These are phyloP conservation scores for Saccharum hybrid DNA, from an alignment of 202 grass and related monocot genomes.

Conservation along the genomic window DNA sequence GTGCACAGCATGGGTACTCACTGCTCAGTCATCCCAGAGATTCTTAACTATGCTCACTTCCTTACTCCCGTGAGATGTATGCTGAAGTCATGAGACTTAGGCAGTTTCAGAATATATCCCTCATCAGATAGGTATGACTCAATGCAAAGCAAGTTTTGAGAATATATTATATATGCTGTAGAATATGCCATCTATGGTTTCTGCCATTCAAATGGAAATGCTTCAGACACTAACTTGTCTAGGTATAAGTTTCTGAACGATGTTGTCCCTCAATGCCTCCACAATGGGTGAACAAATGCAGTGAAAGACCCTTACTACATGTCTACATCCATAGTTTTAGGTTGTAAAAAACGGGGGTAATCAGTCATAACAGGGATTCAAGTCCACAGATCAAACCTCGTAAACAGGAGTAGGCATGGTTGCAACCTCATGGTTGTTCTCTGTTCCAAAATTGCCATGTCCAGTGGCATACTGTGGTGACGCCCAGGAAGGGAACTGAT, in stretches of 20 bases:
- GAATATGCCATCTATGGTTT: neutral
- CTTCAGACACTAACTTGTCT: neutral
- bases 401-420: slow-evolving; percentile 53
- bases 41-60: neutral
- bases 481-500: slow-evolving; percentile 50
- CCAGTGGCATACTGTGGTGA: slow-evolving; percentile 37
- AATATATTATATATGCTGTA: slow-evolving; percentile 5
- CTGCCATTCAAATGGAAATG: neutral
- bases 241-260: neutral
- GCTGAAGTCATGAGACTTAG: neutral
- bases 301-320: neutral
- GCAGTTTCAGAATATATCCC: slow-evolving; percentile 38
- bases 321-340: neutral
- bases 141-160: neutral
- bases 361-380: neutral
- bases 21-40: neutral
- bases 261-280: neutral
- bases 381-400: slow-evolving; percentile 51
- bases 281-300: slow-evolving; percentile 30
- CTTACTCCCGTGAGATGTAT: neutral
- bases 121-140: slow-evolving; percentile 12
- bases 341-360: neutral
- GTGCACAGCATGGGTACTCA: neutral
- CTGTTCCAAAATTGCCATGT: slow-evolving; percentile 49
- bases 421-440: slow-evolving; percentile 48